Conservation (phyloP, 1,284 basidiomycete species). For the Exsudoporus floridanus region DNA sequence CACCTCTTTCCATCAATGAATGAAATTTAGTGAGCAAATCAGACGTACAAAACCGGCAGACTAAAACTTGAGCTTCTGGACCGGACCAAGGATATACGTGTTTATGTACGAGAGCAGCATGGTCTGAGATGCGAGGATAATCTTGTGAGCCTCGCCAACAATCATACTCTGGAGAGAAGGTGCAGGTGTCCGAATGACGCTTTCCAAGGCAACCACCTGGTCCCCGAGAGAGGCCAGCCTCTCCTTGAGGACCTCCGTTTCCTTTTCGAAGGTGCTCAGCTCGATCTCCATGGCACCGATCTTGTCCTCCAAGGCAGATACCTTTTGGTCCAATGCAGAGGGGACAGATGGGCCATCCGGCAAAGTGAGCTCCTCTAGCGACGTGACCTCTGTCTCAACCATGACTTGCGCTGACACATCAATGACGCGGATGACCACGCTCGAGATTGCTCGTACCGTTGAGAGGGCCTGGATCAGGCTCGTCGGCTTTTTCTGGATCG, state of each 20-base stretch:
- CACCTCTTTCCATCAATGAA: neutral
- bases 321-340: neutral
- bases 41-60: slow-evolving; percentile 7
- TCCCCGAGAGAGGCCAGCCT: slow-evolving; percentile 4
- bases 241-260: slow-evolving; percentile 1
- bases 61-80: slow-evolving; percentile 5
- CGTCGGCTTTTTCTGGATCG: neutral
- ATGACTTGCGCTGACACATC: neutral
- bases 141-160: neutral
- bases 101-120: neutral
- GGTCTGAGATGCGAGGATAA: slow-evolving; percentile 1
- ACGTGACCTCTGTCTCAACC: neutral
- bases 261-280: neutral
- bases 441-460: neutral
- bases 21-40: neutral
- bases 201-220: slow-evolving; percentile 6
- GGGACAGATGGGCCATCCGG: neutral
- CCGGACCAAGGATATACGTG: slow-evolving; percentile 4
- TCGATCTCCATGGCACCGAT: neutral
- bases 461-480: neutral
- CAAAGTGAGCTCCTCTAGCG: neutral
- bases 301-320: neutral
- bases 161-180: slow-evolving; percentile 3
- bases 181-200: neutral
- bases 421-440: slow-evolving; percentile 2